phyloP scores from a whole-genome alignment of 352 stramenopile genomes.

The Phytophthora palmivora region DNA sequence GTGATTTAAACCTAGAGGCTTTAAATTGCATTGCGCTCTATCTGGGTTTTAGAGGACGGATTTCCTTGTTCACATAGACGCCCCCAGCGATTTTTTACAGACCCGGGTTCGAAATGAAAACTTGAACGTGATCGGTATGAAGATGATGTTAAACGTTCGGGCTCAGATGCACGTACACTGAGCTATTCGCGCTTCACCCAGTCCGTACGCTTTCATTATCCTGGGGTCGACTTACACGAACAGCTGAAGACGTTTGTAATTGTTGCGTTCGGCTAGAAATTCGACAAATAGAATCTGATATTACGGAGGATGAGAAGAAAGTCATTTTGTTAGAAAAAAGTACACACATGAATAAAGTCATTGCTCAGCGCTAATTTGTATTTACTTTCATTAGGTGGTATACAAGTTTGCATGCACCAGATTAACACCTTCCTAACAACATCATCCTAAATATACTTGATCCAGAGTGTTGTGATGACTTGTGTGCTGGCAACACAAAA shows the following conservation, averaged over 20 bases:
- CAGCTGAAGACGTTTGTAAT: constrained; percentile 17
- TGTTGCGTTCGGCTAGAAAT: constrained; percentile 17
- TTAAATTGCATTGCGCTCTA: constrained; percentile 6
- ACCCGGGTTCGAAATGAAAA: constrained; percentile 4
- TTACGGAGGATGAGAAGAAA: constrained; percentile 8
- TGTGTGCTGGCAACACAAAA: too few species aligned
- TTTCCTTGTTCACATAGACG: constrained; percentile 10
- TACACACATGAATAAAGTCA: constrained; percentile 10
- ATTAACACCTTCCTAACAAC: too few species aligned
- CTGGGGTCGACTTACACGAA: constrained; percentile 13
- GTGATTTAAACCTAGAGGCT: too few species aligned
- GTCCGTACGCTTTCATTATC: constrained; percentile 16
- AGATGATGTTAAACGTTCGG: background rate
- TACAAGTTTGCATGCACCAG: too few species aligned
- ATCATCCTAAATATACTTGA: too few species aligned
- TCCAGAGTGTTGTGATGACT: too few species aligned
- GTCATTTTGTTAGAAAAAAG: constrained; percentile 9
- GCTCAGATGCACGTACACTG: background rate
- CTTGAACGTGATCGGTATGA: constrained; percentile 3
- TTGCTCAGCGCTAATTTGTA: constrained; percentile 4
- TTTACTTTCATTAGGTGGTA: background rate
- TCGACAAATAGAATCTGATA: constrained; percentile 2
- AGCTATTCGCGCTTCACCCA: constrained; percentile 23
- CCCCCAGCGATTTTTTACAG: constrained; percentile 17
- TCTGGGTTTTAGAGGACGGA: constrained; percentile 14